Evolutionary conservation across 208 protist genomes (phyloP).

Genomic region (Leishmania tarentolae): DNA sequence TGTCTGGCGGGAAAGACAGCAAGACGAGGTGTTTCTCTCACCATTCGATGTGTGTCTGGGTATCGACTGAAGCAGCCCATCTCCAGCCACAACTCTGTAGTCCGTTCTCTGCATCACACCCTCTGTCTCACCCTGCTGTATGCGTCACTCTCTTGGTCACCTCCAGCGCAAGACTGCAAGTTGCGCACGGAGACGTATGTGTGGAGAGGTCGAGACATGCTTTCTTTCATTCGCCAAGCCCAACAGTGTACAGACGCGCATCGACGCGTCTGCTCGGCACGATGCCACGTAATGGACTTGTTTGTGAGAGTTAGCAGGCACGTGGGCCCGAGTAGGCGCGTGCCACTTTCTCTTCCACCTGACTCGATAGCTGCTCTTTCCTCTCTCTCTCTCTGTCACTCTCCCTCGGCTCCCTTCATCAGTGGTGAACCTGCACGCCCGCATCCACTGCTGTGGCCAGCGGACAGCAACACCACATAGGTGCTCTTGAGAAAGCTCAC

Average conservation of each 20-base stretch:
- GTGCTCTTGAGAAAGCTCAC: neutral
- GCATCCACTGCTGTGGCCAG: neutral
- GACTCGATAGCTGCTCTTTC: neutral
- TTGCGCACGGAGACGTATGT: neutral
- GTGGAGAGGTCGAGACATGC: neutral
- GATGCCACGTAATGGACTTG: too few relatives aligned
- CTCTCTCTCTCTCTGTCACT: neutral
- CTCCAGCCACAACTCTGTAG: neutral
- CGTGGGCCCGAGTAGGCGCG: neutral
- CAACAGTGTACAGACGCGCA: neutral
- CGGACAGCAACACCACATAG: neutral
- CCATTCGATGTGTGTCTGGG: neutral
- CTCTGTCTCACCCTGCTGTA: neutral
- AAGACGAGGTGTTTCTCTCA: neutral
- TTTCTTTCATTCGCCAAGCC: neutral
- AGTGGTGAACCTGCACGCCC: neutral
- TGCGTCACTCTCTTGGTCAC: too few relatives aligned
- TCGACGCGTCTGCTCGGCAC: neutral
- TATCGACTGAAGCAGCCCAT: neutral
- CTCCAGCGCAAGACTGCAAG: neutral
- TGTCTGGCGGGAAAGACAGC: neutral
- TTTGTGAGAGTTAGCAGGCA: neutral
- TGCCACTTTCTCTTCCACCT: neutral
- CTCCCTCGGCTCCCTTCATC: neutral
- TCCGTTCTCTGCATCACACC: neutral